phyloP scores from a whole-genome alignment of 108 stramenopile genomes.

The Discostella pseudostelligera region DNA sequence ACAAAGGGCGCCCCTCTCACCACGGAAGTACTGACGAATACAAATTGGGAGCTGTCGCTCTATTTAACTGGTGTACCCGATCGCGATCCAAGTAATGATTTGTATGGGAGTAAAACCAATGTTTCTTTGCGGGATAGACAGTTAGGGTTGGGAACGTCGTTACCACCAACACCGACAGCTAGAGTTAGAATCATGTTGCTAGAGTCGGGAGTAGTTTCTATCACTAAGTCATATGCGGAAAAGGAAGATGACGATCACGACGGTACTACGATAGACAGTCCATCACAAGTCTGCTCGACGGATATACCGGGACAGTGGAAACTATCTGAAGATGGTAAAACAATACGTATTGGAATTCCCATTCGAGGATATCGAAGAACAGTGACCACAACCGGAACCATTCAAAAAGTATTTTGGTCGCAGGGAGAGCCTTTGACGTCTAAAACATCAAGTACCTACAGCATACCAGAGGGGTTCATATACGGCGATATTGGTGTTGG shows the following conservation, averaged over 20 bases:
- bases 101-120: constrained; percentile 70
- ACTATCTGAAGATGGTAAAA: constrained; percentile 61
- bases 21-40: constrained; percentile 28
- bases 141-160: constrained; percentile 50
- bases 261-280: constrained; percentile 10
- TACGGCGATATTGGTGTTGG: constrained; percentile 67
- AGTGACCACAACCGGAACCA: constrained; percentile 80
- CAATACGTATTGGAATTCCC: constrained; percentile 65
- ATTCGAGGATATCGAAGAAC: constrained; percentile 71
- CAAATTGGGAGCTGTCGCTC: constrained; percentile 47
- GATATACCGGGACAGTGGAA: constrained; percentile 70
- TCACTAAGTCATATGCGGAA: constrained; percentile 13
- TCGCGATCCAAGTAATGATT: constrained; percentile 69
- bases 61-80: constrained; percentile 74
- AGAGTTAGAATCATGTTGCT: constrained; percentile 49
- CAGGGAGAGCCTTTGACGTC: constrained; percentile 52
- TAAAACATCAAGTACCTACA: constrained; percentile 66
- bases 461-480: constrained; percentile 72
- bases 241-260: not conserved
- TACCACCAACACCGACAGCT: constrained; percentile 61
- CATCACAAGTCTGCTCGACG: constrained; percentile 40
- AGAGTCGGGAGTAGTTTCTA: constrained; percentile 43
- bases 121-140: constrained; percentile 62
- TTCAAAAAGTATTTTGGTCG: constrained; percentile 76
- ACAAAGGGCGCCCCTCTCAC: constrained; percentile 39